These are phyloP conservation scores for Pichia sp. DNA, from an alignment of 1,139 yeast species.

Conservation along the genomic window DNA sequence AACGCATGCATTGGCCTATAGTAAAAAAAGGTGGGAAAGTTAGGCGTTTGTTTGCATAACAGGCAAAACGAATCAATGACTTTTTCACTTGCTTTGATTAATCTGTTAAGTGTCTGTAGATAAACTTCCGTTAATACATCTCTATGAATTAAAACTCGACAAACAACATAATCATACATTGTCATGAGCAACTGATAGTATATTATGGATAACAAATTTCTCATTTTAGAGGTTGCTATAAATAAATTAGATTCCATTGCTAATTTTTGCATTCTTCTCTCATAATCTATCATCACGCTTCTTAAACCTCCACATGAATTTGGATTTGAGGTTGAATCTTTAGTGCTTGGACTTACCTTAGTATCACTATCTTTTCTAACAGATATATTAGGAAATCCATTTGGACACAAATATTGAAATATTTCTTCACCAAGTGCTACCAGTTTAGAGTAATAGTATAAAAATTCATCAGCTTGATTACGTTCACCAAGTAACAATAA, in stretches of 20 bases:
- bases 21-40: constrained; percentile 49
- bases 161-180: constrained; percentile 43
- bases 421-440: constrained; percentile 42
- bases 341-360: background rate
- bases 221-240: constrained; percentile 29
- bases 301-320: constrained; percentile 21
- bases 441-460: constrained; percentile 37
- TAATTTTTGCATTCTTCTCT: constrained; percentile 28
- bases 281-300: constrained; percentile 27
- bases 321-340: too few species aligned
- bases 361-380: background rate
- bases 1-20: constrained; percentile 53
- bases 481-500: constrained; percentile 32
- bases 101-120: constrained; percentile 35
- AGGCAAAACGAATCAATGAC: constrained; percentile 41
- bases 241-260: constrained; percentile 34
- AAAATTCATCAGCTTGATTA: constrained; percentile 32
- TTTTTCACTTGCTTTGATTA: constrained; percentile 40
- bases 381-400: constrained; percentile 13
- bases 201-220: constrained; percentile 34
- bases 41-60: constrained; percentile 35
- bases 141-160: constrained; percentile 28
- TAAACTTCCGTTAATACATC: constrained; percentile 30
- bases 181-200: constrained; percentile 44
- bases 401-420: constrained; percentile 32